Base-by-base conservation (phyloP, 805 yeast species). In the Maudiozyma bulderi region DNA sequence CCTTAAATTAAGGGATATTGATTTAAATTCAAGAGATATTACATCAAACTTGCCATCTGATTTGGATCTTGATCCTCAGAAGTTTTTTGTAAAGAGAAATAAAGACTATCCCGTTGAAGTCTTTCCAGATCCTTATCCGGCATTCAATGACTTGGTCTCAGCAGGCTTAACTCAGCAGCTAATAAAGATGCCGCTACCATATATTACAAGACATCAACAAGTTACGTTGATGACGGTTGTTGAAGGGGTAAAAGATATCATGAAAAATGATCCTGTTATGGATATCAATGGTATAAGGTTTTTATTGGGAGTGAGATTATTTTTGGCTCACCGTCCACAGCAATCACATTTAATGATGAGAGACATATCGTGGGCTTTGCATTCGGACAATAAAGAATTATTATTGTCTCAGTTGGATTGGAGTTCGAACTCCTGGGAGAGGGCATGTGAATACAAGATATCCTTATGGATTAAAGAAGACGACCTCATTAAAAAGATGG, bases 151-250 rank as follows among this genome's bases (percentile, higher is more conserved):
- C 8, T 57, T 62, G 3, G 71, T 79, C 15, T 72, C 78, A 3
- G 72, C 68, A 1, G 62, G 76, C 2, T 67, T 90, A 26, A 67
- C 73, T 13, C 84, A 82, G 26, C 78, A 78, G 52, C 69, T 90
- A 47, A 78, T 80, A 40, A 80, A 76, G 51, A 71, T 77, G 5
- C 73, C 91, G 1, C 68, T 90, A 30, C 96, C 96, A 0, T 82
- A 82, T 52, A 63, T 90, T 31, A 88, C 96, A 0, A 80, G 96
- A 51, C 97, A 90, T 67, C 96, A 90, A 63, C 98, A 90, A 60
- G 80, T 83, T 31, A 88, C 96, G 0, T 72, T 90, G 30, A 73
- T 83, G 1, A 78, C 86, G 13, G 79, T 87, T 2, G 72, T 87
- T 6, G 81, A 78, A 44, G 82, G 89, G 1, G 69, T 86, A 29